phyloP scores from a whole-genome alignment of 2,329 filamentous ascomycete species.

The Penicillium hesseltinei region DNA sequence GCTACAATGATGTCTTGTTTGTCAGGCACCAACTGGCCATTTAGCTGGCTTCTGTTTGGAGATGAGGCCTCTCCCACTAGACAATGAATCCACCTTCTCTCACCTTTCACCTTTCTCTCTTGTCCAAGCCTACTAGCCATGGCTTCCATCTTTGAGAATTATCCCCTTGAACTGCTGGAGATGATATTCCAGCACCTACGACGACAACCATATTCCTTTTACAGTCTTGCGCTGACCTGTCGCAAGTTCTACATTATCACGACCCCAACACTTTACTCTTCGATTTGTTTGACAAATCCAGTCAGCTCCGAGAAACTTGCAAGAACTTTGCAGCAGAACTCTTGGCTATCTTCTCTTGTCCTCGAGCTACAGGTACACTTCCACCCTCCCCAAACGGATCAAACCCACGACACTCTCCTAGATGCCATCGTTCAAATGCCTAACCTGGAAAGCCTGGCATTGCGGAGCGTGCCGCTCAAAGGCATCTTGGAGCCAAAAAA shows the following conservation, averaged over 20 bases:
- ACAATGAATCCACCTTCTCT: too few species aligned
- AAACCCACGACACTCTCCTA: background rate
- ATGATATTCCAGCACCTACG: background rate
- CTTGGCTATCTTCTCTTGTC: background rate
- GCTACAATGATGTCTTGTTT: too few species aligned
- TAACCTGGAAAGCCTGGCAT: background rate
- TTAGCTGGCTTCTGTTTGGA: too few species aligned
- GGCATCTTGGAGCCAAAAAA: background rate
- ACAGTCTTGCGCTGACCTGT: background rate
- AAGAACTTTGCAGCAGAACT: background rate
- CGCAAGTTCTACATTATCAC: background rate
- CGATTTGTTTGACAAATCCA: background rate
- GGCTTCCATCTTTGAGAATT: background rate
- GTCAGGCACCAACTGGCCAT: too few species aligned
- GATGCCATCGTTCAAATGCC: background rate
- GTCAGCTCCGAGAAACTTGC: background rate
- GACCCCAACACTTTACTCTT: background rate
- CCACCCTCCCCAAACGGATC: background rate
- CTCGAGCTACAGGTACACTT: background rate
- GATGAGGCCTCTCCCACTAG: too few species aligned
- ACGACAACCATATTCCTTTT: background rate
- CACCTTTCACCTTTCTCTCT: background rate
- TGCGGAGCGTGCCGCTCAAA: background rate
- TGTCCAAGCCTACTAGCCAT: background rate
- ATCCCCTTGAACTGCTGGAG: background rate